Percentiles rank a stretch among this genome's conserved stretches.
Conservation (phyloP, 352 stramenopile genomes). For the Globisporangium spiculum region DNA sequence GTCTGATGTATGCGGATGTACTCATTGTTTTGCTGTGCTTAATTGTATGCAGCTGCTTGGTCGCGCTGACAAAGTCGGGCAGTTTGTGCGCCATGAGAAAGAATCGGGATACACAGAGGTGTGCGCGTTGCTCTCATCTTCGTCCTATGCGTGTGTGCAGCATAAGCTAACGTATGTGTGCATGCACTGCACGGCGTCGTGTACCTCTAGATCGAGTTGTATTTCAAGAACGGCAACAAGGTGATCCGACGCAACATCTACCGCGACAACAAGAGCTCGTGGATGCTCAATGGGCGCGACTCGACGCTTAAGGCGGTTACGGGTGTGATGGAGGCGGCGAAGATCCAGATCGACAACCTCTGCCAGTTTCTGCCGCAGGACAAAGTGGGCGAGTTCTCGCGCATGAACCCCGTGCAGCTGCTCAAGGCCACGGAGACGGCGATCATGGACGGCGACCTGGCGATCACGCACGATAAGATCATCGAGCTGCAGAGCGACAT, state of each 20-base stretch:
- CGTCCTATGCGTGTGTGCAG: not conserved
- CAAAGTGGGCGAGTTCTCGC: slow-evolving; percentile 90
- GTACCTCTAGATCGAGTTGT: slow-evolving; percentile 94
- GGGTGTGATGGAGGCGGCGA: slow-evolving; percentile 78
- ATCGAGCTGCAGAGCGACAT: slow-evolving; percentile 77
- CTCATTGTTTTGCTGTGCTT: not conserved
- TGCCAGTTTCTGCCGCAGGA: slow-evolving; percentile 99
- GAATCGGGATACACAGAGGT: slow-evolving; percentile 82
- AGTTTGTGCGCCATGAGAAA: slow-evolving; percentile 89
- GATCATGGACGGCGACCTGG: slow-evolving; percentile 71
- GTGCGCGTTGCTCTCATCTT: not conserved
- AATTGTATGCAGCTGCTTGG: slow-evolving; percentile 74
- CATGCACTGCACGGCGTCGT: not conserved
- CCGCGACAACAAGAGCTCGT: slow-evolving; percentile 83
- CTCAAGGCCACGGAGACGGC: slow-evolving; percentile 78
- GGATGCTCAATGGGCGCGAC: slow-evolving; percentile 73
- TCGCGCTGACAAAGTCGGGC: slow-evolving; percentile 90
- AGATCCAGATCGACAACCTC: slow-evolving; percentile 98
- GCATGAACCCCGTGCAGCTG: slow-evolving; percentile 77
- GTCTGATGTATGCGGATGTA: not conserved
- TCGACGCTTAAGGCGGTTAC: slow-evolving; percentile 66
- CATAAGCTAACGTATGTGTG: not conserved
- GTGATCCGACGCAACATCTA: slow-evolving; percentile 92
- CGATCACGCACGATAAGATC: slow-evolving; percentile 69
- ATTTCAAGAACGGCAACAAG: slow-evolving; percentile 65